phyloP scores from a whole-genome alignment of 257 asterid genomes.

The Ilex aquifolium region DNA sequence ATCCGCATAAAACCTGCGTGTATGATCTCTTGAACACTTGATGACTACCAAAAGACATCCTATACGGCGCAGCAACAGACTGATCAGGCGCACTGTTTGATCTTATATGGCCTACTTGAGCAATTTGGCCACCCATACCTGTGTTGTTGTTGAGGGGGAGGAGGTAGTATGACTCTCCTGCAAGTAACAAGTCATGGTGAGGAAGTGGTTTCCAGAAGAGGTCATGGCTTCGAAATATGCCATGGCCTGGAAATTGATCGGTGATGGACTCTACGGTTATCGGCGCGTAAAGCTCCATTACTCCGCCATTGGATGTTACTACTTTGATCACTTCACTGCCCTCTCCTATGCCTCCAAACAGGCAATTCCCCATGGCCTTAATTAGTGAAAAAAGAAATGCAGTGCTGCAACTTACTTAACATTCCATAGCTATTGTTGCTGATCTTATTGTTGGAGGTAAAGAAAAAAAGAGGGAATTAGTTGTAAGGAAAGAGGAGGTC shows the following conservation, averaged over 20 bases:
- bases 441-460: neutral
- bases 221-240: constrained; percentile 62
- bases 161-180: constrained; percentile 69
- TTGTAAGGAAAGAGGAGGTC: constrained; percentile 1
- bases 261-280: constrained; percentile 61
- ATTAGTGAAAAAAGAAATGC: too few species aligned
- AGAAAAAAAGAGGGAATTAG: neutral
- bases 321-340: constrained; percentile 39
- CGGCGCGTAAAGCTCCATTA: constrained; percentile 67
- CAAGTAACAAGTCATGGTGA: constrained; percentile 40
- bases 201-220: constrained; percentile 81
- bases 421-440: neutral
- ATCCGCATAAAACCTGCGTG: neutral
- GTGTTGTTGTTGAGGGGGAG: constrained; percentile 39
- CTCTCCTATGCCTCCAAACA: constrained; percentile 52
- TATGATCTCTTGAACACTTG: constrained; percentile 23
- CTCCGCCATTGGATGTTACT: constrained; percentile 56
- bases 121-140: neutral
- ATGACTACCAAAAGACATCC: constrained; percentile 73
- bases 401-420: too few species aligned
- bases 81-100: constrained; percentile 52
- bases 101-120: constrained; percentile 49
- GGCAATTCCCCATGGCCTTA: constrained; percentile 67
- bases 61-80: constrained; percentile 34
- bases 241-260: constrained; percentile 80